These are phyloP conservation scores for Asterophora parasitica DNA, from an alignment of 768 basidiomycete species.

Conservation along the genomic window DNA sequence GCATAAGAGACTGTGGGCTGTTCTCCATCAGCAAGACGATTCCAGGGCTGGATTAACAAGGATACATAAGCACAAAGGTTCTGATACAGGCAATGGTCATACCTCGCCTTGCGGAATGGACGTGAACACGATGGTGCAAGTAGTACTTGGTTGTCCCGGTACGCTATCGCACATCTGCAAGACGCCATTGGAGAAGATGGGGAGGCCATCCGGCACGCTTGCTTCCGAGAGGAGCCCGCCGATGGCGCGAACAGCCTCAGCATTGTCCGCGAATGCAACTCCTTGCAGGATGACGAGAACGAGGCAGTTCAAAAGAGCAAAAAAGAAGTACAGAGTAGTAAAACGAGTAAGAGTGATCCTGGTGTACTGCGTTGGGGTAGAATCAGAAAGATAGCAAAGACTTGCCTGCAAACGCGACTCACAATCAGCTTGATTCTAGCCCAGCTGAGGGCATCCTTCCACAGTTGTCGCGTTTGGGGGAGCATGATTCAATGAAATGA, in stretches of 20 bases:
- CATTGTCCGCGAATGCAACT: conserved; percentile 32
- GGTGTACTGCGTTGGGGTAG: conserved; percentile 30
- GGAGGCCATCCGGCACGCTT: conserved; percentile 21
- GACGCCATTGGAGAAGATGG: conserved; percentile 19
- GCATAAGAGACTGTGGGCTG: too few relatives aligned
- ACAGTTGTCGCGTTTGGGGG: conserved; percentile 5
- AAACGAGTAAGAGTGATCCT: conserved; percentile 46
- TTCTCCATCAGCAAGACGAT: not conserved
- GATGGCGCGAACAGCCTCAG: conserved; percentile 28
- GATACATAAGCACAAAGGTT: not conserved
- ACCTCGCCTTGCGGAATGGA: not conserved
- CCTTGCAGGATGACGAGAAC: conserved; percentile 38
- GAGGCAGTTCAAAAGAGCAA: conserved; percentile 38
- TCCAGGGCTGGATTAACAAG: not conserved
- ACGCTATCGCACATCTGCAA: conserved; percentile 36
- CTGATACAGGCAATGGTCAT: not conserved
- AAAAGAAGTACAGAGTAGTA: conserved; percentile 43
- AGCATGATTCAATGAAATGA: conserved; percentile 6
- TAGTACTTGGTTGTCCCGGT: conserved; percentile 25
- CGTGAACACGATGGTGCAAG: conserved; percentile 18
- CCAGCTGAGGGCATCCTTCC: conserved; percentile 19
- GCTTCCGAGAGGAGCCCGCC: conserved; percentile 25
- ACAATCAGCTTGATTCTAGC: conserved; percentile 26
- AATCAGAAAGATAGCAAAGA: not conserved
- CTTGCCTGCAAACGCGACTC: conserved; percentile 6